Base-by-base conservation (phyloP, 306 rosid genomes). In the Arachis stenosperma region DNA sequence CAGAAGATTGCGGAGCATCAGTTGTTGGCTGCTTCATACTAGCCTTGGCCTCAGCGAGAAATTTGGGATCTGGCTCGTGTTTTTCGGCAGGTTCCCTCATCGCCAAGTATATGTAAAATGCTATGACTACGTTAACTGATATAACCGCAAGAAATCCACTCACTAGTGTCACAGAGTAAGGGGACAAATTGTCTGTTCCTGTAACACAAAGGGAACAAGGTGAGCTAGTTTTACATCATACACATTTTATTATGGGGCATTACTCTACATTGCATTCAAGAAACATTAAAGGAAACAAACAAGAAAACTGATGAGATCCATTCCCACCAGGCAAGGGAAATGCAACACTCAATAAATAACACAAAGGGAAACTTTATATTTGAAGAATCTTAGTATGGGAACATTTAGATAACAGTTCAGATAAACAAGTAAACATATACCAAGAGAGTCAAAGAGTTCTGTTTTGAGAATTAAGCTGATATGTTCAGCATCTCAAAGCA, bases 61-160 rank as follows among this genome's bases (percentile, higher is more conserved):
- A 93, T 50, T 81, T 76, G 15, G 97, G 88, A 78, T 93, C 96
- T 5, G 92, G 97, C 79, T 85, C 88, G 33, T 90, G 97, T 77
- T 88, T 85, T 12, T 86, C 82, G 0, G 87, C 84, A 62, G 97
- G 96, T 73, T 93, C 97, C 74, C 86, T 86, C 94, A 90, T 90
- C 5, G 98, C 98, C 94, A 89, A 65, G 12, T 78, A 88, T 69
- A 93, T 88, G 79, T 91, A 93, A 64, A 93, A 81, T 61, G 86
- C 92, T 43, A 93, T 93, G 44, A 93, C 96, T 41, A 89, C 55
- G 61, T 90, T 90, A 59, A 93, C 96, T 3, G 97, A 91, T 75
- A 93, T 83, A 37, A 93, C 97, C 5, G 97, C 98, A 56, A 93
- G 86, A 77, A 93, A 91, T 76, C 98, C 97, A 10, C 97, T 93